Evolutionary conservation across 2,329 filamentous ascomycete genomes (phyloP), one percentile per base, ranked within the genome.

Genomic region (Sarocladium oryzae): DNA sequence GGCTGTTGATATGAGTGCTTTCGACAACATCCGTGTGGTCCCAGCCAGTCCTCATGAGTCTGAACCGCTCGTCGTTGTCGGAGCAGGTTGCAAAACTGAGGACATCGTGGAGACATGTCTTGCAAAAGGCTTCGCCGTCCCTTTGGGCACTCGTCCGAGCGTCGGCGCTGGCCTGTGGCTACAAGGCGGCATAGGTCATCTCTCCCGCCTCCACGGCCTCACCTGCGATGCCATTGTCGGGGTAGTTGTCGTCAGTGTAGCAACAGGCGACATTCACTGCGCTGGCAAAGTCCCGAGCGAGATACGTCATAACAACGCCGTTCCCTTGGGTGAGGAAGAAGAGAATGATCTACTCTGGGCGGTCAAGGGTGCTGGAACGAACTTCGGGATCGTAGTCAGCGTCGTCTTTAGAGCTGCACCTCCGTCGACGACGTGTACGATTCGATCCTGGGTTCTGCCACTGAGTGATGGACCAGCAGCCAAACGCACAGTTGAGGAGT

Each of bases 91-190:
- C 61, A 82, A 68, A 40, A 72, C 74, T 0, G 77, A 69, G 1
- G 74, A 81, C 46, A 76, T 85, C 53, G 57, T 84, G 56, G 56
- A 59, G 18, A 66, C 69, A 49, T 58, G 76, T 33, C 74, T 75
- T 68, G 63, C 52, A 1, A 66, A 56, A 0, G 77, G 74, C 2
- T 1, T 84, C 50, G 78, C 75, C 51, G 74, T 85, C 2, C 81
- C 82, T 0, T 61, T 85, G 2, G 82, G 82, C 2, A 61, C 78
- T 23, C 77, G 82, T 5, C 82, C 82, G 55, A 84, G 80, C 56
- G 79, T 85, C 23, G 82, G 82, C 2, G 74, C 78, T 0, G 82
- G 82, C 0, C 56, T 81, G 13, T 85, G 79, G 79, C 67, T 86
- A 43, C 81, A 85, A 67, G 82, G 82, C 36, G 81, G 82, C 50